phyloP scores from a whole-genome alignment of 495 filamentous ascomycete genomes.

The Penicillium goetzii region DNA sequence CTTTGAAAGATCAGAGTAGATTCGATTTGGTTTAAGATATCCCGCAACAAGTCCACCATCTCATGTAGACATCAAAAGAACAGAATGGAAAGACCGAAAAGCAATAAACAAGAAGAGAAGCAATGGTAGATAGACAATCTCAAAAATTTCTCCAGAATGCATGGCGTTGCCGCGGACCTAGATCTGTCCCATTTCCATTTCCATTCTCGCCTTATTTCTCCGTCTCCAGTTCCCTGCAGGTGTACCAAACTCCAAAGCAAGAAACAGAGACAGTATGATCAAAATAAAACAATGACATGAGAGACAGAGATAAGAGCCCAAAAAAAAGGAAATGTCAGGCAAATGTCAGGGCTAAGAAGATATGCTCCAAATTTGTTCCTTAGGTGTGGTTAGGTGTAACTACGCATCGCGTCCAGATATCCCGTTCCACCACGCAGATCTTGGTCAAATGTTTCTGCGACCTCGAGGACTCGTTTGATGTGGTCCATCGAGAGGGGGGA shows the following conservation, averaged over 20 bases:
- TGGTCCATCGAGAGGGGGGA: slow-evolving; percentile 75
- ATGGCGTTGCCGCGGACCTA: neutral
- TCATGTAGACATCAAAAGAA: neutral
- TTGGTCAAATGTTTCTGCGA: slow-evolving; percentile 79
- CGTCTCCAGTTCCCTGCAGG: neutral
- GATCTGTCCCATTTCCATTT: neutral
- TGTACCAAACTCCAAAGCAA: neutral
- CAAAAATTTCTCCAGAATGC: slow-evolving; percentile 4
- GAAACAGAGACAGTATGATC: neutral
- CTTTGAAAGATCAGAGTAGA: neutral
- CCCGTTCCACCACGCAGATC: slow-evolving; percentile 71
- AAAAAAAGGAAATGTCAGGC: neutral
- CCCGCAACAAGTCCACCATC: neutral
- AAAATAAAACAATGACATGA: neutral
- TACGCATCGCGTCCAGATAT: slow-evolving; percentile 56
- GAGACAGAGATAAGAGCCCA: neutral
- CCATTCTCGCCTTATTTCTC: slow-evolving; percentile 1
- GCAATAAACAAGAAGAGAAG: neutral
- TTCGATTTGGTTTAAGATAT: neutral
- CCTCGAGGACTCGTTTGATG: slow-evolving; percentile 80
- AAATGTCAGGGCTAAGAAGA: neutral
- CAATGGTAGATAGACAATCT: neutral
- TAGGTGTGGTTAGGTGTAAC: slow-evolving; percentile 48
- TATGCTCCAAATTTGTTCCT: neutral
- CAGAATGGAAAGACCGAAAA: slow-evolving; percentile 14